Percentiles rank a stretch among this genome's conserved stretches.
Evolutionary conservation across 306 rosid genomes (phyloP).

Genomic region (Vigna angularis): DNA sequence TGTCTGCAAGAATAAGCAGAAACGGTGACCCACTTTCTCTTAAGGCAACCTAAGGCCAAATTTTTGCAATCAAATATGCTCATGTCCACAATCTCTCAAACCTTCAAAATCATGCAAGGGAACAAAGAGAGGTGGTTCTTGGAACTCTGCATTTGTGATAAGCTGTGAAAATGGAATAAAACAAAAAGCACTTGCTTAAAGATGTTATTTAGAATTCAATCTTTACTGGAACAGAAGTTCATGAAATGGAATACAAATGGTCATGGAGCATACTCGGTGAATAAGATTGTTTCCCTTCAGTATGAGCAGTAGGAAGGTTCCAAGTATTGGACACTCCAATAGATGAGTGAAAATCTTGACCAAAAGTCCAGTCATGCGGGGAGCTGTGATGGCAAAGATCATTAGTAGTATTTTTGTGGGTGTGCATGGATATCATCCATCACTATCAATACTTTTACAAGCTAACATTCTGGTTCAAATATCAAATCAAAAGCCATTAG

Average conservation of each 20-base stretch:
- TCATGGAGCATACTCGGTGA: constrained; percentile 60
- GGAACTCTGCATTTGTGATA: constrained; percentile 69
- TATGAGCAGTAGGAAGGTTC: constrained; percentile 64
- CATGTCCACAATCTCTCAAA: constrained; percentile 34
- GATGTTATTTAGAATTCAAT: constrained; percentile 5
- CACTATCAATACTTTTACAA: constrained; percentile 10
- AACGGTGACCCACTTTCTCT: constrained; percentile 21
- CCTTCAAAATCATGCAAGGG: constrained; percentile 83
- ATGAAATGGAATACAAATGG: not conserved
- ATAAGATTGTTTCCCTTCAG: constrained; percentile 78
- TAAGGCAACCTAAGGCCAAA: constrained; percentile 4
- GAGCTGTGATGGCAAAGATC: constrained; percentile 59
- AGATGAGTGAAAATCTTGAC: constrained; percentile 70
- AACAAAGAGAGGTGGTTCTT: constrained; percentile 72
- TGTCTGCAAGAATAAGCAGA: constrained; percentile 51
- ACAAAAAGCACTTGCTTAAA: not conserved
- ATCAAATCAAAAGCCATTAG: not conserved
- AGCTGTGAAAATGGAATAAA: constrained; percentile 62
- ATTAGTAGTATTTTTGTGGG: constrained; percentile 30
- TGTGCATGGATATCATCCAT: constrained; percentile 14
- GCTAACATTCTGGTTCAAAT: constrained; percentile 9
- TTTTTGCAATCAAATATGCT: not conserved
- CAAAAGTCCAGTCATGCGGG: constrained; percentile 81
- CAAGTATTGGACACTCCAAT: constrained; percentile 73
- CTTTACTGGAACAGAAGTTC: constrained; percentile 12